A percentile compares a stretch with the other conserved stretches of the same genome.
Evolutionary conservation across 768 basidiomycete species (phyloP).

Genomic region (Melanogaster broomeanus): DNA sequence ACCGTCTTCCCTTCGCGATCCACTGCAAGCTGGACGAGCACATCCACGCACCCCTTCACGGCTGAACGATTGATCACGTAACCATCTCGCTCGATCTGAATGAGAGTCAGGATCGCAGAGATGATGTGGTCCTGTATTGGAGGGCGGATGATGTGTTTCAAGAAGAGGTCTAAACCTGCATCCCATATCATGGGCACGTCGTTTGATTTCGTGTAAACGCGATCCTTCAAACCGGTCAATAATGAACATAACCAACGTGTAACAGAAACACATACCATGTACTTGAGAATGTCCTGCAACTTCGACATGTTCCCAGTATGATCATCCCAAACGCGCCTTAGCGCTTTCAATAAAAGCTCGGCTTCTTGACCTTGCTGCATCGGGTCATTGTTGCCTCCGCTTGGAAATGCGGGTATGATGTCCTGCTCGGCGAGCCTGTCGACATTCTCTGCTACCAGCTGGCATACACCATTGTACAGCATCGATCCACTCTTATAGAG

Average conservation of each 20-base stretch:
- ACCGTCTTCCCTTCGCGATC: slow-evolving; percentile 56
- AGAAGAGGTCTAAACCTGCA: slow-evolving; percentile 80
- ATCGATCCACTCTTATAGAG: slow-evolving; percentile 80
- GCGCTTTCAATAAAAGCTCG: slow-evolving; percentile 79
- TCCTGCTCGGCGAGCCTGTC: slow-evolving; percentile 72
- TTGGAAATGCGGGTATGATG: slow-evolving; percentile 84
- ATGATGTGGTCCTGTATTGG: slow-evolving; percentile 86
- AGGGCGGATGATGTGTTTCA: slow-evolving; percentile 73
- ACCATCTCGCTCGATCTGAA: slow-evolving; percentile 90
- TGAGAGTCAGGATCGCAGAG: slow-evolving; percentile 79
- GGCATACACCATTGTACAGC: slow-evolving; percentile 83
- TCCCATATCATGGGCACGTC: slow-evolving; percentile 79
- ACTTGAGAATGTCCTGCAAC: slow-evolving; percentile 87
- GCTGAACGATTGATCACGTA: slow-evolving; percentile 90
- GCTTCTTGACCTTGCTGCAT: slow-evolving; percentile 81
- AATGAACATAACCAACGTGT: neutral
- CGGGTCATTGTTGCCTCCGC: slow-evolving; percentile 63
- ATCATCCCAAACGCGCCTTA: slow-evolving; percentile 90
- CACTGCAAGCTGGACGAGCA: slow-evolving; percentile 69
- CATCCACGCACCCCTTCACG: slow-evolving; percentile 85
- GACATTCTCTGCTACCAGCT: slow-evolving; percentile 81
- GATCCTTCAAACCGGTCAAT: slow-evolving; percentile 64
- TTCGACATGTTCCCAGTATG: slow-evolving; percentile 89
- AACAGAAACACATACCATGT: slow-evolving; percentile 70
- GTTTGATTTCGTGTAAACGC: slow-evolving; percentile 77